Evolutionary conservation across 805 yeast genomes (phyloP), one percentile per base, ranked within the genome.

Genomic region (Lipomyces kockii): DNA sequence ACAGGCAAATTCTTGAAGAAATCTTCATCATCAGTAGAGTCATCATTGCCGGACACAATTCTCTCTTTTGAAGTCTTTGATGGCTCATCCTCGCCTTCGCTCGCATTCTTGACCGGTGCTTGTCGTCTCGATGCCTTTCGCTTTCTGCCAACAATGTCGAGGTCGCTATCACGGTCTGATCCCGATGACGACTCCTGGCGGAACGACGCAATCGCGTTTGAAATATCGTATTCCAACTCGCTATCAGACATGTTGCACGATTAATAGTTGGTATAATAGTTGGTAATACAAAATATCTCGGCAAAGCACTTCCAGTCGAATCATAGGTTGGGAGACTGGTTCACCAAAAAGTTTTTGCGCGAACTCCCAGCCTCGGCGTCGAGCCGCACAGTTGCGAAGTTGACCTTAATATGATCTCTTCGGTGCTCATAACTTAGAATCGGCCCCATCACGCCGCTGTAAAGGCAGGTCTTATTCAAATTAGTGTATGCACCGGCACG

Each of bases 1-100:
- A 37, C 51, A 20, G 63, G 63, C 39, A 67, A 51, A 81, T 75
- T 46, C 78, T 77, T 6, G 78, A 75, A 68, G 80, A 80, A 71
- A 8, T 59, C 66, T n/a, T 78, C 82, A 52, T 83, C 83, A 62
- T 82, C 84, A 62, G 81, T 84, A 11, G 17, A 27, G 53, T 80
- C 82, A 22, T 75, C 78, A 25, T 69, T 75, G 65, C 83, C 87
- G 8, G 82, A 78, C 17, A 5, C n/a, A 12, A 6, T 52, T 12
- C 82, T 76, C 71, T 72, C 25, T 61, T 43, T 2, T 61, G 54
- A 68, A 22, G 63, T 60, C 32, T 43, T 61, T 3, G 53, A 34
- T 4, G n/a, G 34, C 11, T 43, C 52, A 2, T 52, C 49, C 37
- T 51, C 64, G 2, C 60, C 3, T 20, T 35, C 32, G 1, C 20